These are phyloP conservation scores for Tephrocybe sp. DNA, from an alignment of 768 basidiomycete species.

Conservation along the genomic window DNA sequence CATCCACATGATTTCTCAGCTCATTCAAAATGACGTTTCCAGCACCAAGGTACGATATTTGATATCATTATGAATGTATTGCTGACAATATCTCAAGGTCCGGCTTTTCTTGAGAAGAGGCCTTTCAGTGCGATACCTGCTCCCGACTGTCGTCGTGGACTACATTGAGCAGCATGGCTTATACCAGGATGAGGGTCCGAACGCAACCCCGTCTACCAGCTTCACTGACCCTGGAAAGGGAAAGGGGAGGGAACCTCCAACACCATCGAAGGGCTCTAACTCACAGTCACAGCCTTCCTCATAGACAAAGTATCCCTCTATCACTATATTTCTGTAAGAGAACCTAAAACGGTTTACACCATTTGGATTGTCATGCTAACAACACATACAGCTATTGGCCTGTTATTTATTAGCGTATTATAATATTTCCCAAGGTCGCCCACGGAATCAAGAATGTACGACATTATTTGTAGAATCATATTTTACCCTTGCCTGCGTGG, in stretches of 20 bases:
- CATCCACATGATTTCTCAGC: conserved; percentile 88
- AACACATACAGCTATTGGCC: conserved; percentile 5
- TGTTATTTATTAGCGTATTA: conserved; percentile 12
- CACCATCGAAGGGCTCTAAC: conserved; percentile 25
- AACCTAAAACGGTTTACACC: no score
- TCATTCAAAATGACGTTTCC: conserved; percentile 97
- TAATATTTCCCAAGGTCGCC: conserved; percentile 7
- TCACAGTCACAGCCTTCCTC: conserved; percentile 17
- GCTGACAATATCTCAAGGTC: conserved; percentile 31
- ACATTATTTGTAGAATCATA: conserved; percentile 16
- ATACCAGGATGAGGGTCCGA: conserved; percentile 61
- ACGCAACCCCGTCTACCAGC: conserved; percentile 15
- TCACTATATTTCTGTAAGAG: conserved; percentile 7
- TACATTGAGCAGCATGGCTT: conserved; percentile 89
- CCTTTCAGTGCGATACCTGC: conserved; percentile 83
- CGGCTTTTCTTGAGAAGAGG: conserved; percentile 78
- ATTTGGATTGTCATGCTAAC: neutral
- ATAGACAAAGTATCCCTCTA: conserved; percentile 7
- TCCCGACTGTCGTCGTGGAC: conserved; percentile 88
- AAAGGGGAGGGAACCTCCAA: conserved; percentile 33
- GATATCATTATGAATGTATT: neutral
- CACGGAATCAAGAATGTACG: conserved; percentile 16
- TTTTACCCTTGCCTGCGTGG: neutral
- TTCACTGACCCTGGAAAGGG: conserved; percentile 27
- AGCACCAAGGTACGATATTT: conserved; percentile 72